Conservation (phyloP, 202 grass and related monocot species). For the Sporobolus alterniflorus region DNA sequence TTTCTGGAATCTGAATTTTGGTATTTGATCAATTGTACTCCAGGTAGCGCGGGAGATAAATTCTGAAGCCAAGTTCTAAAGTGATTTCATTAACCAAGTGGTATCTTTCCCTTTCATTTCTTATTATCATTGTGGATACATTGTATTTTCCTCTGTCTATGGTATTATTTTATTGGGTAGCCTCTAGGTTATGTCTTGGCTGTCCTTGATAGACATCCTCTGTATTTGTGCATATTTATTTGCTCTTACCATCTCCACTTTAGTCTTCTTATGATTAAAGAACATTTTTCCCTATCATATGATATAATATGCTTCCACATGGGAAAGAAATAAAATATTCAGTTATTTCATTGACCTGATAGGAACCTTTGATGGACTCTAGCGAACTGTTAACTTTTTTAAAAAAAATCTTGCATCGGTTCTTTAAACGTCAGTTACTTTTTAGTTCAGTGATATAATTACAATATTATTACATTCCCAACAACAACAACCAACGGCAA, state of each 20-base stretch:
- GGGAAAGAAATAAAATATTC: neutral
- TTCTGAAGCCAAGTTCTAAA: conserved; percentile 74
- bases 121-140: neutral
- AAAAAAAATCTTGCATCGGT: neutral
- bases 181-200: neutral
- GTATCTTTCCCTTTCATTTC: conserved; percentile 30
- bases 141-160: neutral
- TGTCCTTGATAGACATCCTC: neutral
- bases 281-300: neutral
- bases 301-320: neutral
- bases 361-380: neutral
- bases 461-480: no score
- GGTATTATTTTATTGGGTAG: neutral
- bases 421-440: neutral
- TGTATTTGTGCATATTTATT: neutral
- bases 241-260: no score
- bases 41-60: conserved; percentile 83
- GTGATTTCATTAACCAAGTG: conserved; percentile 73
- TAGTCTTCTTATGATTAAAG: no score
- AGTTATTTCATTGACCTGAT: neutral
- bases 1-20: neutral
- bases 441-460: no score
- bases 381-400: neutral
- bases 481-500: no score
- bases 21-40: conserved; percentile 20